A percentile compares a stretch with the other conserved stretches of the same genome.
Conservation (phyloP, 495 filamentous ascomycete species). For the Penicillium desertorum region DNA sequence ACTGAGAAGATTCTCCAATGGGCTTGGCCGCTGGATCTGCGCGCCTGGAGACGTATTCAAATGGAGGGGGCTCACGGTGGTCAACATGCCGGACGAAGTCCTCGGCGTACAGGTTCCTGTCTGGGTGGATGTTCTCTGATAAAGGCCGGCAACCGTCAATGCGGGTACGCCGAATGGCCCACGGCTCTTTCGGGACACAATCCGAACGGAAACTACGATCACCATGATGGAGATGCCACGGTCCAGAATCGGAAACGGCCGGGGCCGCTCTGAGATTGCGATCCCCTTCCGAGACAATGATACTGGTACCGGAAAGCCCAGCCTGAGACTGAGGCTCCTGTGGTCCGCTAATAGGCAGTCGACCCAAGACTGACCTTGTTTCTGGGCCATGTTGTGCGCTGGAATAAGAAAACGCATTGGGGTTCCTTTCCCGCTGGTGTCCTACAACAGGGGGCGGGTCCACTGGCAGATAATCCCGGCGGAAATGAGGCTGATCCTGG, state of each 20-base stretch:
- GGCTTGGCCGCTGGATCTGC: slow-evolving; percentile 14
- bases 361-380: slow-evolving; percentile 21
- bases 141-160: slow-evolving; percentile 20
- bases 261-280: slow-evolving; percentile 16
- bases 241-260: slow-evolving; percentile 14
- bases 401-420: slow-evolving; percentile 12
- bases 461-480: slow-evolving; percentile 26
- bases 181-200: slow-evolving; percentile 11
- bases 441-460: slow-evolving; percentile 22
- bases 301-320: slow-evolving; percentile 17
- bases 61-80: slow-evolving; percentile 26
- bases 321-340: slow-evolving; percentile 15
- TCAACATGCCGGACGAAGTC: slow-evolving; percentile 43
- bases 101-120: slow-evolving; percentile 38
- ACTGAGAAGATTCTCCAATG: slow-evolving; percentile 21
- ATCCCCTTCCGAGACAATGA: slow-evolving; percentile 20
- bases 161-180: slow-evolving; percentile 14
- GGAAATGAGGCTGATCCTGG: slow-evolving; percentile 24
- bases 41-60: slow-evolving; percentile 24
- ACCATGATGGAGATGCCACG: slow-evolving; percentile 21
- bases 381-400: slow-evolving; percentile 15
- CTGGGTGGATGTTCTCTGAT: slow-evolving; percentile 17
- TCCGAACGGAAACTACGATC: slow-evolving; percentile 24
- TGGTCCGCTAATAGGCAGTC: slow-evolving; percentile 17
- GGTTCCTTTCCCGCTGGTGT: slow-evolving; percentile 17